Evolutionary conservation across 768 basidiomycete species (phyloP), one percentile per base, ranked within the genome.

Genomic region (Lactarius hengduanensis): DNA sequence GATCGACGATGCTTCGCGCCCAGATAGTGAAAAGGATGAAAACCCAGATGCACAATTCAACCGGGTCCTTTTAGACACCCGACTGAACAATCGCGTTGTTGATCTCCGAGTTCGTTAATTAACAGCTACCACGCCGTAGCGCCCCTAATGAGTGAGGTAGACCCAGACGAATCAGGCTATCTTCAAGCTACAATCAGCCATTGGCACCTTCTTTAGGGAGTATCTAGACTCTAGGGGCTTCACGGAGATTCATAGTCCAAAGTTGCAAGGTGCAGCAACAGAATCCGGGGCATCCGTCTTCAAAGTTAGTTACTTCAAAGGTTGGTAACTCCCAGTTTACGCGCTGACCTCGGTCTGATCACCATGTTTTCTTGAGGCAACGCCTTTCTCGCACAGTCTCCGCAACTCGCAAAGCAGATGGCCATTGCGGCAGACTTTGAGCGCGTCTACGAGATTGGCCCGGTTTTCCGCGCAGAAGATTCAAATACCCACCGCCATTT

Each of bases 351-450:
- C 32, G 38, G 28, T 50, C 40, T 63, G 16, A 64, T 34, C 43
- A 22, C 38, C 16, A 26, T 62, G 9, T 57, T 45, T n/a, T 53
- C 1, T 34, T 34, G 53, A 96, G 95, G 92, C 36, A 84, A 77
- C 71, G 97, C 97, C 2, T 99, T 83, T 81, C 84, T 99, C 47
- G 97, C 97, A 22, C 97, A 99, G 77, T 95, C 92, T 45, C 97
- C 97, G 47, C 97, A 99, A 75, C 82, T 98, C 18, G 93, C 95
- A 59, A 99, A 99, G 78, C 97, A 99, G 78, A 99, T 99, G 97
- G 92, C 91, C 67, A 98, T 99, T 72, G 94, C 97, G 40, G 95
- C 94, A 62, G 97, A 98, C 79, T 95, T 98, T 74, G 97, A 98
- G 77, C 86, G 94, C 38, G 97, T 99, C 9, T 99, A 96, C 78